Evolutionary conservation across 352 stramenopile species (phyloP), one percentile per base, ranked within the genome.

Genomic region (Pythium phragmitis): DNA sequence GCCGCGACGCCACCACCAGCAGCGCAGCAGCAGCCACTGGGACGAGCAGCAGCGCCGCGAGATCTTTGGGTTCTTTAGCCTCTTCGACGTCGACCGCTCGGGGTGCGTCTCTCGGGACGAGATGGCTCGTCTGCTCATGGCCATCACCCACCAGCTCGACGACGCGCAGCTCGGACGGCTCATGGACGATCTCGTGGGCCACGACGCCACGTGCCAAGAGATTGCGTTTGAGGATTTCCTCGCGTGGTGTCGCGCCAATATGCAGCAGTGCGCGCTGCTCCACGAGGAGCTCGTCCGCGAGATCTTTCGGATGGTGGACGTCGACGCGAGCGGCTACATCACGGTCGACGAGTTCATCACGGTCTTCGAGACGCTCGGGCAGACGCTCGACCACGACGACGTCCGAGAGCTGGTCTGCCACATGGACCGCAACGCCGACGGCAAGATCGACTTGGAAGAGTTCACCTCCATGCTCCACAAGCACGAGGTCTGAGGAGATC

Each of bases 401-500:
- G 82, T 91, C 46, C 77, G 82, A 26, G 80, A 91, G 65, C 69
- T 91, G 4, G 76, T 91, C 7, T 91, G 88, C 36, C 76, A 89
- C 46, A 89, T 88, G 79, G 80, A 89, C 48, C 76, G 78, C 46
- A 91, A 89, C 63, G 74, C 85, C 54, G 82, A 88, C 57, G 79
- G 79, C 50, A 89, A 89, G 70, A 91, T 91, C 60, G 80, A 91
- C 54, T 55, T 89, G 7, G 78, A 89, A 30, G 82, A 91, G 43
- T 91, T 91, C 57, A 63, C 58, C 57, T 85, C 82, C 48, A 91
- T 91, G 80, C 67, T 91, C 7, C 76, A 86, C 23, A 91, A 89
- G 67, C 78, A 89, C 57, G 82, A 88, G 19, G 77, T 91, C n/a
- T 87, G 21, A 82, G 7, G 34, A 39, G 34, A 39, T 39, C 21